phyloP scores from a whole-genome alignment of 208 protist species.

The Trypanosoma caninum region DNA sequence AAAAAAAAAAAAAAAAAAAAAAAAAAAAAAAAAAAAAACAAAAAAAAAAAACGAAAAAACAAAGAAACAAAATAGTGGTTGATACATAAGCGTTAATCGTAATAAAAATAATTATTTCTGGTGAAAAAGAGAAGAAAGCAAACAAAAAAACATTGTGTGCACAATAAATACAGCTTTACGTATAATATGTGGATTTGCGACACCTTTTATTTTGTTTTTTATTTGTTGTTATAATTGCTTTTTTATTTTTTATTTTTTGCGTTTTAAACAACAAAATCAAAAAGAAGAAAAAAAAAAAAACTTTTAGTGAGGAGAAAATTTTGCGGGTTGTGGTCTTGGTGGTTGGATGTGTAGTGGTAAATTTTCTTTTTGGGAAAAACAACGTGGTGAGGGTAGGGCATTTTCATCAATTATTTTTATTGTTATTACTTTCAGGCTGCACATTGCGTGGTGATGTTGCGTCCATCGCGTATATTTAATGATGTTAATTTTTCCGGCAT shows the following conservation, averaged over 20 bases:
- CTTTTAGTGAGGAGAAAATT: not conserved
- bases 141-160: too few species aligned
- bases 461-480: slow-evolving; percentile 1
- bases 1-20: slow-evolving; percentile 4
- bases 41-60: not conserved
- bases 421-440: not conserved
- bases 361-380: too few species aligned
- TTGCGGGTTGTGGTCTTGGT: not conserved
- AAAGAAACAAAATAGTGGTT: not conserved
- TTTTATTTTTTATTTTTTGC: too few species aligned
- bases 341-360: not conserved
- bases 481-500: slow-evolving; percentile 27
- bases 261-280: not conserved
- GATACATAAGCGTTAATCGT: too few species aligned
- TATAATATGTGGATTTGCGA: not conserved
- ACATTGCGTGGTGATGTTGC: not conserved
- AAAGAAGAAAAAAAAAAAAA: not conserved
- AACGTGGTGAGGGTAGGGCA: not conserved
- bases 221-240: too few species aligned
- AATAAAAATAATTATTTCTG: too few species aligned
- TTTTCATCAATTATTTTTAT: not conserved
- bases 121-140: too few species aligned
- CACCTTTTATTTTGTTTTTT: not conserved
- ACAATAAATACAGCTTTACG: too few species aligned
- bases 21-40: not conserved